Base-by-base conservation (phyloP, 2,329 filamentous ascomycete genomes). In the Beauveria asiatica region DNA sequence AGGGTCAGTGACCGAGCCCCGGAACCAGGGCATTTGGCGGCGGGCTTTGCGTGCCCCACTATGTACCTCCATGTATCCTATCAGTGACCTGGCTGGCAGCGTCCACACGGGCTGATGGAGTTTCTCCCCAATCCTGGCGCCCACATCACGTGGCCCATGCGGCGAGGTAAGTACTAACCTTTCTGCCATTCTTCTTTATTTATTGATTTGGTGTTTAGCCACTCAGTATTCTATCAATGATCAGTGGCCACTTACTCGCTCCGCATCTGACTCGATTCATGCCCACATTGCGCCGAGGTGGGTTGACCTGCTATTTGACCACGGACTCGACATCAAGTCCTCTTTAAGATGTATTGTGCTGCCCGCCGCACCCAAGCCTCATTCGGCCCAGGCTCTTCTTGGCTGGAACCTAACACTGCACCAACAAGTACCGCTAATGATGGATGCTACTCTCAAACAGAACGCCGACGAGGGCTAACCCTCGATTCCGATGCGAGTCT, bases 41-140 rank as follows among this genome's bases (percentile, higher is more conserved):
- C 37, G 44, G 27, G 45, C 39, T 27, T 57, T 41, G 37, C 5
- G 23, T 11, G 59, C 59, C 30, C 52, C 59, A 52, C 59, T n/a
- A 52, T 16, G 59, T 57, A 57, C 46, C 41, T n/a, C 16, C 16
- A 57, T 37, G 59, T 61, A 57, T 50, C 33, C 56, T 42, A 51
- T 33, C 56, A 33, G 21, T 23, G 46, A 19, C 25, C 46, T 44
- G 33, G 56, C 21, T 51, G n/a, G 55, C 23, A 46, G 52, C 21
- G 51, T 41, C 37, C 51, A 54, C 52, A 23, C 23, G 52, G 52
- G 39, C 25, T 41, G 16, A 37, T 55, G 5, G 23, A 30, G 37
- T 51, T 33, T 33, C 33, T 16, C 19, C 45, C 56, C 46, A 51
- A 58, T 44, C 33, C 33, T 27, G 56, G 16, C 33, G 56, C 21